These are phyloP conservation scores for Paecilomyces formosus DNA, from an alignment of 2,329 filamentous ascomycete species.

Conservation along the genomic window DNA sequence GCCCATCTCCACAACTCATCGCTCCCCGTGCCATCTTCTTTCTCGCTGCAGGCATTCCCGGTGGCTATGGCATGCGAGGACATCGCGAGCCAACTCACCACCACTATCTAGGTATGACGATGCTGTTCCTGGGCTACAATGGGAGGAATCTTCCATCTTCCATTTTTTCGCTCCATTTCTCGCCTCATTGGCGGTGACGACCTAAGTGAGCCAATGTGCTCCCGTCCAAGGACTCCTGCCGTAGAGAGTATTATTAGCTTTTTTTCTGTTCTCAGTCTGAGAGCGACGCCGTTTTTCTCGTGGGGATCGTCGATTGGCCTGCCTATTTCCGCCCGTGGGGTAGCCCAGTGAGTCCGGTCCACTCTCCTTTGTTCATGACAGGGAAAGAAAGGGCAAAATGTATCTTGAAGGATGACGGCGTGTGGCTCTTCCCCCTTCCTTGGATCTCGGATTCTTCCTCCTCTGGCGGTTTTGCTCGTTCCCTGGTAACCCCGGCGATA, in stretches of 20 bases:
- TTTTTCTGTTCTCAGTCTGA: not conserved
- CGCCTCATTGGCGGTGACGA: not conserved
- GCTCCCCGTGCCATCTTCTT: too few species aligned
- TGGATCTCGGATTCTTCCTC: not conserved
- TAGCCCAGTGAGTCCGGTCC: not conserved
- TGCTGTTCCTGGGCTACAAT: not conserved
- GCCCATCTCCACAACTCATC: not conserved
- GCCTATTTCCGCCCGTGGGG: not conserved
- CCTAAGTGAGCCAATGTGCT: not conserved
- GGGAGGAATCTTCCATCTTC: too few species aligned
- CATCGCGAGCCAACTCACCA: not conserved
- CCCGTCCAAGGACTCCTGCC: not conserved
- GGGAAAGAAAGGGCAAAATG: not conserved
- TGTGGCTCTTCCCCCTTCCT: too few species aligned
- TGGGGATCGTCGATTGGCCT: not conserved
- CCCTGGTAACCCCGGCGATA: not conserved
- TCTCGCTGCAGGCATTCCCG: not conserved
- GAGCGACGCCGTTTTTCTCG: not conserved
- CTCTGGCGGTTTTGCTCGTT: not conserved
- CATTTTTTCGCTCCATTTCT: too few species aligned
- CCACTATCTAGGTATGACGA: too few species aligned
- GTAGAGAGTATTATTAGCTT: too few species aligned
- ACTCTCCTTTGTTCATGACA: not conserved
- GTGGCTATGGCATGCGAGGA: not conserved
- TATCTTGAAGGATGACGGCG: not conserved